phyloP scores from a whole-genome alignment of 495 filamentous ascomycete species.

The Aspergillus nanangensis region DNA sequence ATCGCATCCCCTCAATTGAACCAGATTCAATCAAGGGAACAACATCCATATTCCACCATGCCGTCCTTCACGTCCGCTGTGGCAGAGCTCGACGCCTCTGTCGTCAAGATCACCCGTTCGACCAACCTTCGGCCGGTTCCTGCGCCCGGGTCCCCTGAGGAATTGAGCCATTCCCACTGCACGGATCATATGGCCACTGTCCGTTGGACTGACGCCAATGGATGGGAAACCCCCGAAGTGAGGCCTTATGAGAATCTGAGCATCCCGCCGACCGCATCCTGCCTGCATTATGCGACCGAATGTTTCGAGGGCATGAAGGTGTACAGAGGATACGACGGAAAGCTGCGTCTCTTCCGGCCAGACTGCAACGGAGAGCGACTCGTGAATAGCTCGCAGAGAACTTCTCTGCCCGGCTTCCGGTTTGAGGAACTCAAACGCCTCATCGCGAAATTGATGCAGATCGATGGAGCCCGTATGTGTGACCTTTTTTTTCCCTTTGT shows the following conservation, averaged over 20 bases:
- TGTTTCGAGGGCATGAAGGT: conserved; percentile 24
- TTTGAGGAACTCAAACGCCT: conserved; percentile 68
- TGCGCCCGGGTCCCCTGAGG: conserved; percentile 48
- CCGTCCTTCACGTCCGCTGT: conserved; percentile 29
- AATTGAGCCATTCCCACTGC: conserved; percentile 53
- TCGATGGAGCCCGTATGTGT: conserved; percentile 38
- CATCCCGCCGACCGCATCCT: conserved; percentile 78
- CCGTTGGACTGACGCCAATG: conserved; percentile 58
- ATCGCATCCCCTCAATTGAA: too few relatives aligned
- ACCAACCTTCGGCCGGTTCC: conserved; percentile 66
- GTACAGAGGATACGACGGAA: conserved; percentile 20
- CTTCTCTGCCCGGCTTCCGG: conserved; percentile 73
- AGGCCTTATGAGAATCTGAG: conserved; percentile 75
- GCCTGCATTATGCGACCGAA: conserved; percentile 20
- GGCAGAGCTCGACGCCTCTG: conserved; percentile 65
- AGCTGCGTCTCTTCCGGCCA: conserved; percentile 79
- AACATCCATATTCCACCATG: conserved; percentile 26
- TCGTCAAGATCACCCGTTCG: conserved; percentile 63
- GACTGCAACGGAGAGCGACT: conserved; percentile 73
- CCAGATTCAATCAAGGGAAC: too few relatives aligned
- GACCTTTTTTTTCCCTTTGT: background rate
- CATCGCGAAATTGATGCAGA: conserved; percentile 60
- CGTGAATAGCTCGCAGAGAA: conserved; percentile 62
- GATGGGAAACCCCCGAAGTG: conserved; percentile 77
- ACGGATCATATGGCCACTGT: conserved; percentile 90